Conservation (phyloP, 768 basidiomycete species). For the Tylopilus subfusipes region DNA sequence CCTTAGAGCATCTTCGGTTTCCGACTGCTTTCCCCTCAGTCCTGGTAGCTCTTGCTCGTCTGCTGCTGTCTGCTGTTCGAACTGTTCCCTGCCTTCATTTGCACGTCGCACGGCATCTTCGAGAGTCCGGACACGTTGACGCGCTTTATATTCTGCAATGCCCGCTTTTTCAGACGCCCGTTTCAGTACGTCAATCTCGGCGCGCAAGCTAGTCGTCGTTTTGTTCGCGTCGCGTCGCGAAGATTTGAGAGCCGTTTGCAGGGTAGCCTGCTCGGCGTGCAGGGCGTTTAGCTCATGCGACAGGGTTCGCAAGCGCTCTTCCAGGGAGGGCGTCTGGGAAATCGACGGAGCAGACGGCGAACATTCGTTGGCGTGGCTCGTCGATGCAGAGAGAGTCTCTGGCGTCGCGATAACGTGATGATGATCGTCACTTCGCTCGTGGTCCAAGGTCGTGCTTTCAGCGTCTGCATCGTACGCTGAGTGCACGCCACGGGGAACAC, state of each 20-base stretch:
- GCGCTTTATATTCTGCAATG: conserved; percentile 70
- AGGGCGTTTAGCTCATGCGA: conserved; percentile 63
- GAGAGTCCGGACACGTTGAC: conserved; percentile 82
- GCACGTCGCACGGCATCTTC: conserved; percentile 87
- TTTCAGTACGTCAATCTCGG: conserved; percentile 82
- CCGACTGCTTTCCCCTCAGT: conserved; percentile 39
- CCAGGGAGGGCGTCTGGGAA: conserved; percentile 42
- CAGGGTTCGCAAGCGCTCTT: conserved; percentile 65
- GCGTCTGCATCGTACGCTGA: conserved; percentile 14
- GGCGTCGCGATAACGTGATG: conserved; percentile 2
- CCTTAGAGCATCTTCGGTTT: conserved; percentile 39
- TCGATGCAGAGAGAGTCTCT: conserved; percentile 25
- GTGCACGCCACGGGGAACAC: conserved; percentile 1
- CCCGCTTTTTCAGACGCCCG: conserved; percentile 78
- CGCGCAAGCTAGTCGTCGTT: conserved; percentile 72
- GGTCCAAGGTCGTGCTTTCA: conserved; percentile 21
- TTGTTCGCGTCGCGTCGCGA: conserved; percentile 81
- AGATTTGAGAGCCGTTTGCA: conserved; percentile 69
- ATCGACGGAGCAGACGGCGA: conserved; percentile 23
- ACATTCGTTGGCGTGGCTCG: conserved; percentile 21
- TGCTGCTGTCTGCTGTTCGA: conserved; percentile 38
- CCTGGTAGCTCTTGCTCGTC: conserved; percentile 41
- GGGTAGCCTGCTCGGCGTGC: conserved; percentile 61
- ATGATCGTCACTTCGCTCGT: conserved; percentile 22
- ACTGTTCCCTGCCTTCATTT: conserved; percentile 47